A percentile compares a stretch with the other conserved stretches of the same genome.
Evolutionary conservation across 2,329 filamentous ascomycete genomes (phyloP).

Genomic region (Apiospora phragmitis): DNA sequence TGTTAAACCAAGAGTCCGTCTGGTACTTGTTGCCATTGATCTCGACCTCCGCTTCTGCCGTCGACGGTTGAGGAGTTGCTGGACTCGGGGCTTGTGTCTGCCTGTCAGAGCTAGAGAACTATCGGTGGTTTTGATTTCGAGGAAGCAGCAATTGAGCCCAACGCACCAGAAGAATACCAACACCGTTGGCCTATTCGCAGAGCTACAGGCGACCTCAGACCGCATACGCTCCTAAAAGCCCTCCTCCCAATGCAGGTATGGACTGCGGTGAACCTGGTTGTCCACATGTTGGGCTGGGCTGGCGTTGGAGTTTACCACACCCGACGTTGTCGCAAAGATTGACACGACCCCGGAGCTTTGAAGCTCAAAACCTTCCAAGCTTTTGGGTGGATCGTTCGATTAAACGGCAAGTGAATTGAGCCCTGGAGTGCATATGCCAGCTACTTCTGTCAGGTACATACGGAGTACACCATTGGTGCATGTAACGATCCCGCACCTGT

Average conservation of each 20-base stretch:
- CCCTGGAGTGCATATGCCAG: background rate
- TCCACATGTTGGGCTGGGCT: constrained; percentile 27
- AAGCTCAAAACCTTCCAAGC: constrained; percentile 1
- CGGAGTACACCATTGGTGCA: background rate
- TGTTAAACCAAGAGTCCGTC: constrained; percentile 84
- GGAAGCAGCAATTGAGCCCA: background rate
- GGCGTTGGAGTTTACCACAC: background rate
- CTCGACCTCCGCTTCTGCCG: constrained; percentile 39
- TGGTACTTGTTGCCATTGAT: constrained; percentile 65
- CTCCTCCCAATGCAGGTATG: constrained; percentile 19
- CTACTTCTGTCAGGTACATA: background rate
- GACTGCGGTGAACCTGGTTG: constrained; percentile 25
- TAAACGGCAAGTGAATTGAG: background rate
- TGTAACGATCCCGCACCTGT: background rate
- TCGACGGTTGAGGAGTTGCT: constrained; percentile 21
- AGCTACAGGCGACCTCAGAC: constrained; percentile 12
- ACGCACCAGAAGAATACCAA: constrained; percentile 26
- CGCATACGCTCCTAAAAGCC: constrained; percentile 14
- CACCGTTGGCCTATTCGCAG: constrained; percentile 21
- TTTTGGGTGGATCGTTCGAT: background rate
- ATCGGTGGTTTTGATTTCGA: background rate
- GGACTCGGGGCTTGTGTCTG: constrained; percentile 13
- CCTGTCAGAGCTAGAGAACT: constrained; percentile 18
- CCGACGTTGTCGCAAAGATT: background rate
- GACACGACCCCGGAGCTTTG: background rate